Evolutionary conservation across 2,329 filamentous ascomycete species (phyloP), one percentile per base, ranked within the genome.

Genomic region (Penicillium brevicompactum): DNA sequence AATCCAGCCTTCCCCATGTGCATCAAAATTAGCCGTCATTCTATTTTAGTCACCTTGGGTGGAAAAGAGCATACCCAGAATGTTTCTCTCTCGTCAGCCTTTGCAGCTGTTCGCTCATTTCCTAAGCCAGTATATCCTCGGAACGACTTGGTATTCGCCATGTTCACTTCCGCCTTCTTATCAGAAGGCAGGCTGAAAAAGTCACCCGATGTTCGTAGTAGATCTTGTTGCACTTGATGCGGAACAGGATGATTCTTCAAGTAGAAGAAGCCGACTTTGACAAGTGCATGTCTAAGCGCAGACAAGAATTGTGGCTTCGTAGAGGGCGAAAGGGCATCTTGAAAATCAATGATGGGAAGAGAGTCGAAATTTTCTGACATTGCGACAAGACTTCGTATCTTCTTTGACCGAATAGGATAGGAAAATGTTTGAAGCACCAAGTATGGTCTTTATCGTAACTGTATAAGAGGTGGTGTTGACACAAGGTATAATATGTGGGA

Each of bases 121-220:
- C 54, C 55, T 18, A 55, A 18, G 11, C 49, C 5, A 32, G 41
- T 49, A 53, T 65, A 64, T 2, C 62, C 62, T 3, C 54, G 53
- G 43, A 64, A 65, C 32, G 59, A 55, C 48, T 61, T 61, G 38
- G 53, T 62, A 24, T 65, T 58, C 10, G 55, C 44, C 55, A 65
- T 78, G 58, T 70, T 73, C 2, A 78, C 74, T 16, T 76, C 68
- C 66, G 75, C 71, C 62, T 78, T 78, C 58, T 71, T 73, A 41
- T 74, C 69, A 21, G 69, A 63, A 0, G 72, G 66, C 4, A 76
- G 62, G 7, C 65, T 61, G 56, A 78, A 78, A 65, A 79, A 78
- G 5, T 67, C 60, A 47, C 72, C 74, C 0, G 73, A 70, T 57
- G 74, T 71, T 49, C 64, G 42, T 37, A 76, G 69, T 0, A 71